Evolutionary conservation across 495 filamentous ascomycete genomes (phyloP).

Genomic region (Bacidia gigantensis): DNA sequence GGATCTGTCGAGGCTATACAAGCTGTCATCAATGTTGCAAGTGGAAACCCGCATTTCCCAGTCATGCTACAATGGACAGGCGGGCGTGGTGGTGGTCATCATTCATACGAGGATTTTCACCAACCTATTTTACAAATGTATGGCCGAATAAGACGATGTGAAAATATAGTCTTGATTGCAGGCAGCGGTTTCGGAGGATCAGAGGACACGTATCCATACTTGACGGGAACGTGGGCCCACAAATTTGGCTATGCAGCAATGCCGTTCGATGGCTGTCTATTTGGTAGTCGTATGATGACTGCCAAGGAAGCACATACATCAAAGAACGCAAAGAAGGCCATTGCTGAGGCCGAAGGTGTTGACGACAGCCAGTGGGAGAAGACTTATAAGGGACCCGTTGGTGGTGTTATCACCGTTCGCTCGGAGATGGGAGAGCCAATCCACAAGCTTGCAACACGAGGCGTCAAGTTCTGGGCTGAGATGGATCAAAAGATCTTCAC

Average conservation of each 20-base stretch:
- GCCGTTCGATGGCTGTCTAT: constrained; percentile 84
- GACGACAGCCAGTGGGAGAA: constrained; percentile 90
- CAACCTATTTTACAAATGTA: constrained; percentile 89
- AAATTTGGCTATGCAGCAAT: constrained; percentile 81
- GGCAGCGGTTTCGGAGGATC: constrained; percentile 87
- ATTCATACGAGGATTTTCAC: constrained; percentile 93
- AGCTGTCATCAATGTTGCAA: constrained; percentile 81
- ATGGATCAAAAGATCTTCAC: constrained; percentile 98
- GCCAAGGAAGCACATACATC: constrained; percentile 93
- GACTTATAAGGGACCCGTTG: constrained; percentile 83
- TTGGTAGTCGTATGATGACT: constrained; percentile 87
- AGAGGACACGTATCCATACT: constrained; percentile 85
- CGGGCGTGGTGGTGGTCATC: constrained; percentile 84
- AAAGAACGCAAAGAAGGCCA: constrained; percentile 85
- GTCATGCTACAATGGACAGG: constrained; percentile 92
- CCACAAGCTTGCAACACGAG: constrained; percentile 91
- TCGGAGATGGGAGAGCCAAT: constrained; percentile 99
- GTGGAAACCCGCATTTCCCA: constrained; percentile 78
- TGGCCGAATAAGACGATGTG: constrained; percentile 60
- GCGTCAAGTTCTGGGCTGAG: constrained; percentile 91
- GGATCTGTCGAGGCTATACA: constrained; percentile 83
- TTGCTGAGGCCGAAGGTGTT: constrained; percentile 77
- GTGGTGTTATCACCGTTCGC: constrained; percentile 90
- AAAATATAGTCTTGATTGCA: constrained; percentile 78
- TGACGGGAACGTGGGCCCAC: constrained; percentile 76